Base-by-base conservation (phyloP, 2,329 filamentous ascomycete species). In the Lachnellula willkommii region DNA sequence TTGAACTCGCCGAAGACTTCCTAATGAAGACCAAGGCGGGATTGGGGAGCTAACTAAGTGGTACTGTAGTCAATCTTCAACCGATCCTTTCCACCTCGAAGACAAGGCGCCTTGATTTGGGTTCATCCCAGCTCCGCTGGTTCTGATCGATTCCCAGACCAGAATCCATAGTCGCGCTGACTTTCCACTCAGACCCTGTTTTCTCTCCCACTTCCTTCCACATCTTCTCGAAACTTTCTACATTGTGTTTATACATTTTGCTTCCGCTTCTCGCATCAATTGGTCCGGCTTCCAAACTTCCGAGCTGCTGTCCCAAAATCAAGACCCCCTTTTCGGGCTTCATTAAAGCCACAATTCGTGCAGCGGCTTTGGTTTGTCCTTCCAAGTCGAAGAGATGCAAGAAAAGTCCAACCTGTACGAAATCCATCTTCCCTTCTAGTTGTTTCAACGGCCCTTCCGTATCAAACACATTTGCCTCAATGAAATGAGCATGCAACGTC, bases 321-420 rank as follows among this genome's bases (percentile, higher is more conserved):
- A 60, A n/a, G 9, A 12, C 17, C 0, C 54, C 56, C 50, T 57
- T 53, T 35, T 58, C 22, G 2, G 63, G 53, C 67, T 56, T 60
- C 35, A 55, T 12, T n/a, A 62, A 37, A 5, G 24, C 57, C 57
- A 63, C 54, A 15, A 63, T 53, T 11, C 45, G 32, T 46, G 57
- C 51, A 26, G 55, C 55, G 20, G 51, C 52, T 12, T 46, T 43
- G 4, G 26, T 37, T 28, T 77, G 74, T 8, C 65, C 64, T 1
- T 73, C 70, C 62, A 66, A 73, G 37, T 67, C 65, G 59, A 75
- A 77, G 8, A 77, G 64, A 53, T 78, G 75, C 48, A 77, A 71
- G 63, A 77, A 74, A 0, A 72, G 71, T 0, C 69, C 68, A 3
- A 74, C 66, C 37, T 74, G 66, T 14, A 77, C 59, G 15, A 77